Evolutionary conservation across 2,329 filamentous ascomycete species (phyloP).

Genomic region (Ascochyta pisi): DNA sequence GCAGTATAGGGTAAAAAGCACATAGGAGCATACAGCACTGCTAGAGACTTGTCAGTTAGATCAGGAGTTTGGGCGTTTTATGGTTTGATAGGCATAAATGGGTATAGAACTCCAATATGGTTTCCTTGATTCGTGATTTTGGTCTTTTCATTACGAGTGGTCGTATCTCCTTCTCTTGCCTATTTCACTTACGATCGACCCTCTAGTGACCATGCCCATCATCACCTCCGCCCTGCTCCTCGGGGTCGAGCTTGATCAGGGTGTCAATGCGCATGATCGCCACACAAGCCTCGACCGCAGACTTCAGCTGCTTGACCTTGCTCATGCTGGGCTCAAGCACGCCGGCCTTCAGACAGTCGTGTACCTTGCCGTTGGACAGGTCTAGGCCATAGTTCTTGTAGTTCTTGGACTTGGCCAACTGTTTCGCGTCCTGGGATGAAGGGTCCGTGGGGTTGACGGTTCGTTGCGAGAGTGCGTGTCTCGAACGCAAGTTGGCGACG

Average conservation of each 20-base stretch:
- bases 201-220: conserved; percentile 82
- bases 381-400: conserved; percentile 99
- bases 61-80: background rate
- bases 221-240: conserved; percentile 75
- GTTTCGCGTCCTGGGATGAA: conserved; percentile 78
- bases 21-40: background rate
- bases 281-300: conserved; percentile 96
- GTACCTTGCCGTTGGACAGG: conserved; percentile 84
- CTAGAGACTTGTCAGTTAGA: background rate
- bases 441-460: conserved; percentile 71
- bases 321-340: conserved; percentile 97
- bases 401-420: conserved; percentile 88
- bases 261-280: conserved; percentile 99
- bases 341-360: conserved; percentile 92
- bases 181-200: conserved; percentile 6
- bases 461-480: conserved; percentile 92
- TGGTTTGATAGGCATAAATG: conserved; percentile 7
- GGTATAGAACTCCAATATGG: conserved; percentile 18
- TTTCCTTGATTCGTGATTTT: conserved; percentile 18
- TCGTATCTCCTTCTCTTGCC: conserved; percentile 15
- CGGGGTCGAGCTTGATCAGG: conserved; percentile 95
- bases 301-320: conserved; percentile 98
- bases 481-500: conserved; percentile 90
- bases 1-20: background rate
- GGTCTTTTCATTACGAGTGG: conserved; percentile 20